Base-by-base conservation (phyloP, 1,284 basidiomycete species). In the Trichosporon inkin region DNA sequence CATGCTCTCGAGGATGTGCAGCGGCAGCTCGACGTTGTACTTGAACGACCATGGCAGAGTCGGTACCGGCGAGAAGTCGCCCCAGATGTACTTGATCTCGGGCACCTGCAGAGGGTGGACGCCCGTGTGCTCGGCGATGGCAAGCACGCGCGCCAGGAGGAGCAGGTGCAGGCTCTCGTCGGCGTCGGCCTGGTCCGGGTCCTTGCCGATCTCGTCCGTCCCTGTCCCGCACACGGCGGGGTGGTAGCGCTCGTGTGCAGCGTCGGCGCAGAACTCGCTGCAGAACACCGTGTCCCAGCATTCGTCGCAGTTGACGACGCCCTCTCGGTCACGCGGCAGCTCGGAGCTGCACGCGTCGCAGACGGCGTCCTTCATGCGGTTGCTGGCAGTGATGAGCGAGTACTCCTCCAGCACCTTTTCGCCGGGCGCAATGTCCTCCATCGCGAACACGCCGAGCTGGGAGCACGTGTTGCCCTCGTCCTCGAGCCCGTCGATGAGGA, bases 11-110 rank as follows among this genome's bases (percentile, higher is more conserved):
- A 63, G 56, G 39, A 63, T 22, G 53, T 55, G 62, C 35, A 63
- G 44, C 38, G 62, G 62, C 53, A 32, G 39, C 52, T 56, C 62
- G 40, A 63, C 38, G 39, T 53, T 60, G 56, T 60, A 63, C 58
- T 63, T 60, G 56, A 63, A 63, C 16, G 44, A 41, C 20, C 54
- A 63, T 2, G 62, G 62, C 7, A 63, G 56, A 17, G 61, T 20
- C 1, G 55, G 61, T 2, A 40, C 38, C 2, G 59, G 14, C 8
- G 62, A 53, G 28, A 63, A 58, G 44, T 57, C 62, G 58, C 62
- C 62, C 58, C 62, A 63, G 35, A 63, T 56, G 28, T 24, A 63
- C 53, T 63, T 63, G 53, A 63, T 56, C 53, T 63, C 62, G 13
- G 38, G 19, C 6, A 63, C 62, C 39, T 60, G 56, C n/a, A 63